phyloP scores from a whole-genome alignment of 768 basidiomycete species.

The Coprinopsis sp. region DNA sequence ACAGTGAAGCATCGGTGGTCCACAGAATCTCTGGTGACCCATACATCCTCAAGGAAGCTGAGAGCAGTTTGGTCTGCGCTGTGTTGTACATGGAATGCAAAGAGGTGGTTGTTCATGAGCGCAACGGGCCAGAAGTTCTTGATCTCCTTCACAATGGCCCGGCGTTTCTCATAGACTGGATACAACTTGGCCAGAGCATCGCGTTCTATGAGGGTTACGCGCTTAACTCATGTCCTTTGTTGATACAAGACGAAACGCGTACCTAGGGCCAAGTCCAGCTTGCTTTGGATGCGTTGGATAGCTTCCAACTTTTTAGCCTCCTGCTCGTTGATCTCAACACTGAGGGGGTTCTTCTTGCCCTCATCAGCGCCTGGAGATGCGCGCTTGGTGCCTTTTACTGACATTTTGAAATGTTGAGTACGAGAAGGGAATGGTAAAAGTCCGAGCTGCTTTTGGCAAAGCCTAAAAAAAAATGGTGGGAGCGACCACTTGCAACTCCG shows the following conservation, averaged over 20 bases:
- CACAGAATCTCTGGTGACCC: constrained; percentile 66
- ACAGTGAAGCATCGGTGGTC: constrained; percentile 82
- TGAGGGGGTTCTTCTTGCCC: constrained; percentile 64
- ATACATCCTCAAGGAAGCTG: constrained; percentile 80
- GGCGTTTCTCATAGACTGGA: constrained; percentile 69
- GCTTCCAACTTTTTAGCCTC: constrained; percentile 64
- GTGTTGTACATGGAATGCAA: constrained; percentile 67
- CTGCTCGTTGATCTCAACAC: constrained; percentile 66
- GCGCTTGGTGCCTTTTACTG: constrained; percentile 64
- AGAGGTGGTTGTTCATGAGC: constrained; percentile 63
- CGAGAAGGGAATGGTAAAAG: not conserved
- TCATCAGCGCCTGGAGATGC: constrained; percentile 73
- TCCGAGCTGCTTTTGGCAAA: not conserved
- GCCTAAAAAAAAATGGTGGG: constrained; percentile 6
- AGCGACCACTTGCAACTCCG: constrained; percentile 10
- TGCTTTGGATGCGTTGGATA: constrained; percentile 65
- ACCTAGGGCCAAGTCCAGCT: constrained; percentile 72
- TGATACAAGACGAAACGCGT: constrained; percentile 21
- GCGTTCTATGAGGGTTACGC: constrained; percentile 45
- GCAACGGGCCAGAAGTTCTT: constrained; percentile 84
- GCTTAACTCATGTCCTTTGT: not conserved
- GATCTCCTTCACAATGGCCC: constrained; percentile 59
- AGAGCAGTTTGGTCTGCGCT: constrained; percentile 76
- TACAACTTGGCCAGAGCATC: constrained; percentile 51
- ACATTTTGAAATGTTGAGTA: constrained; percentile 3